Conservation (phyloP, 345 rosid species). For the Eucalyptus cloeziana region DNA sequence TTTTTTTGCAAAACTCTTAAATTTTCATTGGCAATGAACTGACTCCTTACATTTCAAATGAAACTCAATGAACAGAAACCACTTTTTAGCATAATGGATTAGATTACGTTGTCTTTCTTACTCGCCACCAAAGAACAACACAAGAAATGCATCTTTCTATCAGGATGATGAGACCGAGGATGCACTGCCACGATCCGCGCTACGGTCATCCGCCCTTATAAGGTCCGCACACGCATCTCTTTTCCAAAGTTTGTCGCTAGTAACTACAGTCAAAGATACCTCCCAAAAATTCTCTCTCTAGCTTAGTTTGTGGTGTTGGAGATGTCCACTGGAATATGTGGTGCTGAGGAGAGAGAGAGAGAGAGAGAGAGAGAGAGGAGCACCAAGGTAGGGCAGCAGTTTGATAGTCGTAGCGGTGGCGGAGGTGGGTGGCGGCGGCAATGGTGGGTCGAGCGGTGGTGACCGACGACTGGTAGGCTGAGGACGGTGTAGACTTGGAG, state of each 20-base stretch:
- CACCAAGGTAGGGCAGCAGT: neutral
- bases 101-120: neutral
- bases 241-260: too few relatives aligned
- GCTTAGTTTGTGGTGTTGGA: neutral
- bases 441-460: neutral
- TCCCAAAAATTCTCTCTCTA: neutral
- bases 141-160: neutral
- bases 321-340: neutral
- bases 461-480: neutral
- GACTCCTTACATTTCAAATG: too few relatives aligned
- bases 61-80: fast-evolving
- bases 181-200: neutral
- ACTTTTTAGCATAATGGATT: neutral
- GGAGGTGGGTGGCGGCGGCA: neutral
- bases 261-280: neutral
- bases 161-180: neutral
- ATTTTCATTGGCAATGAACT: too few relatives aligned
- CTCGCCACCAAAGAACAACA: neutral
- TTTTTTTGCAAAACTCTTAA: too few relatives aligned
- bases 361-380: neutral
- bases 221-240: neutral
- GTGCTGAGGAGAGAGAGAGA: neutral
- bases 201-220: neutral
- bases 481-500: neutral
- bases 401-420: neutral